Base-by-base conservation (phyloP, 2,329 filamentous ascomycete species). In the Blastomyces percursus region DNA sequence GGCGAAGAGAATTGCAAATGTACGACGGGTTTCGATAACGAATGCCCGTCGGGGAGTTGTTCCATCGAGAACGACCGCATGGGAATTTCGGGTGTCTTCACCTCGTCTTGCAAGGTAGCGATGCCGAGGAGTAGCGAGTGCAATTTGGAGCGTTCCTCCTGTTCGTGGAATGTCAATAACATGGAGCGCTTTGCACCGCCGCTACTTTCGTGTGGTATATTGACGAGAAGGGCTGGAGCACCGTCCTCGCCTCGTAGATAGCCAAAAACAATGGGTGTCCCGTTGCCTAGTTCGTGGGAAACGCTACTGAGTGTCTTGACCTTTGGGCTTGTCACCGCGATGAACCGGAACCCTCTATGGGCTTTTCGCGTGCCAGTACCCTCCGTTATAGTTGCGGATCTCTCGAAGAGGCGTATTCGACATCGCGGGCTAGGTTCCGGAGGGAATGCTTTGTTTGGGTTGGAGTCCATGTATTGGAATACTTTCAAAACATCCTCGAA, bases 401-500 rank as follows among this genome's bases (percentile, higher is more conserved):
- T 86, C 71, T 95, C 90, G 69, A 93, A 96, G 3, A 96, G 72
- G 8, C 85, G 83, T 35, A 94, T 76, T 50, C 87, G 86, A 72
- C 90, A 95, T 51, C 84, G 81, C 46, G 84, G 80, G 5, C 91
- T 81, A 6, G 87, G 81, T 30, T 95, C 91, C 56, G 86, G 82
- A 5, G 91, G 90, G 71, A 96, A 96, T 1, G 83, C 81, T 63
- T 85, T 82, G 16, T 87, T 88, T 81, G n/a, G 85, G 79, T 67
- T 85, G 27, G 86, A 81, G 70, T 95, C 90, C 70, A 91, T 87
- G 71, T 93, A 94, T 69, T 93, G 89, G 66, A 95, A 90, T 32
- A 86, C 83, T 54, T 84, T 84, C 9, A 96, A 77, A 1, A 83
- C 86, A 8, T 84, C 82, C 68, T 87, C 84, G 71, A 90, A 91